phyloP scores from a whole-genome alignment of 1,139 yeast species.

The Sugiyamaella sp. region DNA sequence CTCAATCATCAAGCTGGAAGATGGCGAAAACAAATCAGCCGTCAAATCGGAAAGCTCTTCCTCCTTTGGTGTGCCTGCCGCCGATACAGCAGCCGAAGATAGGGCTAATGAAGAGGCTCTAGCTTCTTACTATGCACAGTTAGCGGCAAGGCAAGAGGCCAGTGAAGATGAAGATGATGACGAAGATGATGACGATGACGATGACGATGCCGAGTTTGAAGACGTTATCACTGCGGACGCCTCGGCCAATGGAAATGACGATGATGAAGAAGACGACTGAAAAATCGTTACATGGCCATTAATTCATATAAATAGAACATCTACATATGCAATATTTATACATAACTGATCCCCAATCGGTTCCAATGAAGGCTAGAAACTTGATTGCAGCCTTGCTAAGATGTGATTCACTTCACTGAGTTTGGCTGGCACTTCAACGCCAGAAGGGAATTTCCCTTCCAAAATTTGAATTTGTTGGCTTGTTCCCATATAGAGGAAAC shows the following conservation, averaged over 20 bases:
- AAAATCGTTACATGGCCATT: neutral
- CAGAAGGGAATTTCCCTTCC: neutral
- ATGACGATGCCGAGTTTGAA: constrained; percentile 61
- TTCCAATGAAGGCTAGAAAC: no score
- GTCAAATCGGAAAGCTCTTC: constrained; percentile 48
- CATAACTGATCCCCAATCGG: no score
- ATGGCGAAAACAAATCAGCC: constrained; percentile 16
- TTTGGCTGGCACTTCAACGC: neutral
- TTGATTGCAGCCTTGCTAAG: constrained; percentile 8
- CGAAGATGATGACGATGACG: constrained; percentile 56
- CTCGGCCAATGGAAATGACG: constrained; percentile 23
- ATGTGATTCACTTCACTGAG: constrained; percentile 6
- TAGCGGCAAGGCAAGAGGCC: constrained; percentile 63
- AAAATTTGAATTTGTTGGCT: constrained; percentile 1
- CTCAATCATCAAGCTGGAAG: constrained; percentile 19
- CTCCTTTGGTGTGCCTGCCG: constrained; percentile 41
- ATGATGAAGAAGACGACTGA: constrained; percentile 38
- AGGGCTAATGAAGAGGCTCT: constrained; percentile 64
- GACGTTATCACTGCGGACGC: constrained; percentile 46
- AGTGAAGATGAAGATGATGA: constrained; percentile 53
- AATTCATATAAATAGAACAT: neutral
- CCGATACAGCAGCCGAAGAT: constrained; percentile 28
- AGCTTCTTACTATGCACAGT: constrained; percentile 76
- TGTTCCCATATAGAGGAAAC: constrained; percentile 11
- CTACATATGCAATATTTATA: neutral